phyloP scores from a whole-genome alignment of 495 filamentous ascomycete genomes.

The Lasiosphaeriaceae sp. region DNA sequence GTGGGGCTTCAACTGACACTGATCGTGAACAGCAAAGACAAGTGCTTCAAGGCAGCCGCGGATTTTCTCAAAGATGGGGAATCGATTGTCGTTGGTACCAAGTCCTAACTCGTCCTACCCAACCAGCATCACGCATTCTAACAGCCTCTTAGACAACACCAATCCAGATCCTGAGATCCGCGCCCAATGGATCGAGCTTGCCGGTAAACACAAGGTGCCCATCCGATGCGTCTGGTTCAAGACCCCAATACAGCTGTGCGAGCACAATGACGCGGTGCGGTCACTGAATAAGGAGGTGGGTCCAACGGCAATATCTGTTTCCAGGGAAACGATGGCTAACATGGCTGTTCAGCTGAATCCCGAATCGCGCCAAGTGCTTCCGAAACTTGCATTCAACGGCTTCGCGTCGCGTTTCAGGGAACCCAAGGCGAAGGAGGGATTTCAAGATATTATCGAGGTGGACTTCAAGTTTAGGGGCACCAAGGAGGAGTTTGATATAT shows the following conservation, averaged over 20 bases:
- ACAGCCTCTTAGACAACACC: slow-evolving; percentile 69
- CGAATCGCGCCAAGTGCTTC: slow-evolving; percentile 69
- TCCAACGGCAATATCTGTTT: slow-evolving; percentile 17
- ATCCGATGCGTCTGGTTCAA: slow-evolving; percentile 88
- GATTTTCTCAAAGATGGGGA: slow-evolving; percentile 59
- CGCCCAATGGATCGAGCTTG: slow-evolving; percentile 69
- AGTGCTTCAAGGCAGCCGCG: slow-evolving; percentile 75
- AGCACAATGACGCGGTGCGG: slow-evolving; percentile 86
- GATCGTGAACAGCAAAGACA: slow-evolving; percentile 43
- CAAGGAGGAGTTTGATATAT: slow-evolving; percentile 56
- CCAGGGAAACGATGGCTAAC: neutral
- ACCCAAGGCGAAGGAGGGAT: slow-evolving; percentile 74
- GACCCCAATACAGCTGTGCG: slow-evolving; percentile 64
- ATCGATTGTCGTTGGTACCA: slow-evolving; percentile 64
- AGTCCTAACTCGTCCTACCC: neutral
- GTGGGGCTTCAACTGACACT: neutral
- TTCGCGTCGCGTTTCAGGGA: slow-evolving; percentile 67
- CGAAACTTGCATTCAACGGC: slow-evolving; percentile 71
- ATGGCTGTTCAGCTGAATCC: slow-evolving; percentile 64
- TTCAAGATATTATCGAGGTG: slow-evolving; percentile 68
- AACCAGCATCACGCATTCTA: neutral
- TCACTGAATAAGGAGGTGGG: slow-evolving; percentile 58
- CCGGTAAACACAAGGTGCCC: slow-evolving; percentile 62
- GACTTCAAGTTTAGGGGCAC: slow-evolving; percentile 55
- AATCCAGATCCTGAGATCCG: slow-evolving; percentile 77